A percentile compares a stretch with the other conserved stretches of the same genome.
phyloP scores from a whole-genome alignment of 2,329 filamentous ascomycete genomes.

The Penicillium italicum region DNA sequence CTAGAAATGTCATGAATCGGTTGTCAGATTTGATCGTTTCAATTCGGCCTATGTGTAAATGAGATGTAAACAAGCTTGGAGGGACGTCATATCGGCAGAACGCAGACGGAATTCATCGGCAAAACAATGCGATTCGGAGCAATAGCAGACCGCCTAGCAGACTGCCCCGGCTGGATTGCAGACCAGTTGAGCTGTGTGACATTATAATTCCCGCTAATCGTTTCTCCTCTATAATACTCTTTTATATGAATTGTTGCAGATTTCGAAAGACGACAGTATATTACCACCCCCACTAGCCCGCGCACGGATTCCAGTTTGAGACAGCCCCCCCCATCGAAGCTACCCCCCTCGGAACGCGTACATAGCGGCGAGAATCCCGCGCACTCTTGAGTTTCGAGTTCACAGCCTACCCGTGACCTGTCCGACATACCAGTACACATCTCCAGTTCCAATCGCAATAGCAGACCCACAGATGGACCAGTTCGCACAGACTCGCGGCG shows the following conservation, averaged over 20 bases:
- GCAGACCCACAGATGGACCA: slow-evolving; percentile 39
- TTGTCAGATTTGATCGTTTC: no score
- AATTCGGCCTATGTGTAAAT: no score
- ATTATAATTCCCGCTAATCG: neutral
- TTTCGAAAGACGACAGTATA: neutral
- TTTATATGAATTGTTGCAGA: neutral
- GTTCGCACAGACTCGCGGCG: slow-evolving; percentile 49
- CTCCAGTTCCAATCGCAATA: slow-evolving; percentile 12
- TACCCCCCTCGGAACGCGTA: slow-evolving; percentile 21
- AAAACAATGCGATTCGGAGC: neutral
- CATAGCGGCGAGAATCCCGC: slow-evolving; percentile 12
- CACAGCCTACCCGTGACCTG: neutral
- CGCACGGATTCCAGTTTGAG: slow-evolving; percentile 24
- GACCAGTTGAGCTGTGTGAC: neutral
- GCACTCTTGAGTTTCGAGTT: neutral
- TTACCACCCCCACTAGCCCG: slow-evolving; percentile 7
- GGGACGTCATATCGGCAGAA: slow-evolving; percentile 14
- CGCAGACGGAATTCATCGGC: slow-evolving; percentile 1
- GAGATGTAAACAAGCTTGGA: neutral
- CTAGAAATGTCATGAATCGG: neutral
- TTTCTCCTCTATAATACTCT: neutral
- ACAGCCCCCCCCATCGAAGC: slow-evolving; percentile 16
- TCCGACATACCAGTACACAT: neutral
- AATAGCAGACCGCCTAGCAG: slow-evolving; percentile 1
- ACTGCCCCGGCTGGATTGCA: neutral